phyloP scores from a whole-genome alignment of 768 basidiomycete genomes.

The Cyclocybe aegerita region DNA sequence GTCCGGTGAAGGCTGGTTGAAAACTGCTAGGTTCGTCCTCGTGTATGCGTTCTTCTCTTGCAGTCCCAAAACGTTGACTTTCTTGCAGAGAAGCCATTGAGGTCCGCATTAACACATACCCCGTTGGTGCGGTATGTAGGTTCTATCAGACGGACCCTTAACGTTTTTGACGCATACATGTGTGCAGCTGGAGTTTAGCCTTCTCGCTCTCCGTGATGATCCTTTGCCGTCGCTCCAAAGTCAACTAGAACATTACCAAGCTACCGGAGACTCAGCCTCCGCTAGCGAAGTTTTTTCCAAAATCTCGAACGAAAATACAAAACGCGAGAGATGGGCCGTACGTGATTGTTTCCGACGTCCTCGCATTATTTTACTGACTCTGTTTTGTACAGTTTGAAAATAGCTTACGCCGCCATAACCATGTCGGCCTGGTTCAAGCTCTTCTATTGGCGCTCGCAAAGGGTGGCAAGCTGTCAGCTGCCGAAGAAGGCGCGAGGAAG shows the following conservation, averaged over 20 bases:
- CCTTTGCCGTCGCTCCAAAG: conserved; percentile 68
- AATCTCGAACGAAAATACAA: conserved; percentile 67
- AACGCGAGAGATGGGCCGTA: conserved; percentile 82
- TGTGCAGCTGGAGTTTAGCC: conserved; percentile 83
- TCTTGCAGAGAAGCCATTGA: conserved; percentile 76
- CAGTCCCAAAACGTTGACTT: conserved; percentile 13
- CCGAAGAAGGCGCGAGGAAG: conserved; percentile 44
- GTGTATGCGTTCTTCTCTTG: background rate
- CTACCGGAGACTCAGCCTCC: conserved; percentile 36
- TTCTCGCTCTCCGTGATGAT: conserved; percentile 84
- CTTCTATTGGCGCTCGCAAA: conserved; percentile 75
- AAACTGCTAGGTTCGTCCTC: conserved; percentile 64
- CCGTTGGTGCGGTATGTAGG: conserved; percentile 74
- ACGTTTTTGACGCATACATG: conserved; percentile 6
- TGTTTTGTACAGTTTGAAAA: conserved; percentile 70
- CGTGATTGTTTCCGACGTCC: conserved; percentile 30
- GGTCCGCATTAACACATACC: conserved; percentile 87
- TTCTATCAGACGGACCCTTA: conserved; percentile 11
- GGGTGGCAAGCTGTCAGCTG: conserved; percentile 57
- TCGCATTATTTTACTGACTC: conserved; percentile 12
- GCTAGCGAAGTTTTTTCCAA: conserved; percentile 54
- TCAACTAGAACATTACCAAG: conserved; percentile 51
- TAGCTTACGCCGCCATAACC: conserved; percentile 82
- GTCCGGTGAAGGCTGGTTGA: conserved; percentile 79
- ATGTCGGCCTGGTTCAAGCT: conserved; percentile 78